phyloP scores from a whole-genome alignment of 306 rosid genomes.

The Adenanthera pavonina region DNA sequence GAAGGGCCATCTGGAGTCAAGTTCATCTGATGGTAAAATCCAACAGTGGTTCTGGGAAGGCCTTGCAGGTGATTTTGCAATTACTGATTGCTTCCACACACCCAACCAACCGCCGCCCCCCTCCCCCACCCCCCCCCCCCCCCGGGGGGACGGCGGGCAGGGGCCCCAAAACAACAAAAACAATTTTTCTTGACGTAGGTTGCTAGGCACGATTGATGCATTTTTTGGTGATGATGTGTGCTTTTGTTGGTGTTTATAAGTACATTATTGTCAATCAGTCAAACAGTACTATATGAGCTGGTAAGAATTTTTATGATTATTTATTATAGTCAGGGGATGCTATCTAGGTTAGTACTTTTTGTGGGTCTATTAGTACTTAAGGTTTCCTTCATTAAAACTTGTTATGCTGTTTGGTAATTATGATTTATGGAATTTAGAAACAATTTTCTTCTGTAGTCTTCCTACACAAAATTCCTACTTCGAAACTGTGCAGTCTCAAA shows the following conservation, averaged over 20 bases:
- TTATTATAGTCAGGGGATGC: constrained; percentile 4
- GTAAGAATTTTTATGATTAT: constrained; percentile 22
- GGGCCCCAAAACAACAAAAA: too few species aligned
- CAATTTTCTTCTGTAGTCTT: not conserved
- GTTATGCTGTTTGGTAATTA: constrained; percentile 7
- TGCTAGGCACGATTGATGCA: constrained; percentile 20
- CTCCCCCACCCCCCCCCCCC: too few species aligned
- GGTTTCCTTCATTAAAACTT: constrained; percentile 19
- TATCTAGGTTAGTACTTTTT: not conserved
- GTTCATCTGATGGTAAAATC: constrained; percentile 80
- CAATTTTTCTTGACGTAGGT: constrained; percentile 1
- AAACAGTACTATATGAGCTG: not conserved
- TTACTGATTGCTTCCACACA: not conserved
- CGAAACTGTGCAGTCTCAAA: constrained; percentile 16
- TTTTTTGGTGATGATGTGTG: constrained; percentile 32
- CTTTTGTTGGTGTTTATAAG: constrained; percentile 15
- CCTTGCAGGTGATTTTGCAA: constrained; percentile 68
- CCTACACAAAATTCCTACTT: not conserved
- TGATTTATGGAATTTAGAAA: not conserved
- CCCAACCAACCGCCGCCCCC: not conserved
- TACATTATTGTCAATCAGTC: not conserved
- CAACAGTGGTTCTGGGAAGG: constrained; percentile 99
- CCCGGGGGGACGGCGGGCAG: too few species aligned
- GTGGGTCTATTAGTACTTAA: constrained; percentile 8
- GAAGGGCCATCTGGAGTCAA: constrained; percentile 66